phyloP scores from a whole-genome alignment of 257 asterid species.

The Oldenlandia corymbosa region DNA sequence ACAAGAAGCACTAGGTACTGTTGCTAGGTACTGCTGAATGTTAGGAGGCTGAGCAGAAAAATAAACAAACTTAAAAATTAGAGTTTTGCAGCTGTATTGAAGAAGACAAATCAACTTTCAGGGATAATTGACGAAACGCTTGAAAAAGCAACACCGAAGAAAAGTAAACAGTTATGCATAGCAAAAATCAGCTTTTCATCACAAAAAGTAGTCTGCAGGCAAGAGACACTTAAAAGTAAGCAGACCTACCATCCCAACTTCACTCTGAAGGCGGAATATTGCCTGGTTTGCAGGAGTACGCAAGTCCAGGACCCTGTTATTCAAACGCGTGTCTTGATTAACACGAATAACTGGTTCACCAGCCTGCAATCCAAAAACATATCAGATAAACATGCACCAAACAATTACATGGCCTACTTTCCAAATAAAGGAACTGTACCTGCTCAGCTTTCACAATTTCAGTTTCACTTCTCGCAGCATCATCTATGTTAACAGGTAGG shows the following conservation, averaged over 20 bases:
- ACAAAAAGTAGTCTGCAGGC: no score
- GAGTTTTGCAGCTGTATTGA: no score
- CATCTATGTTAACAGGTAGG: conserved; percentile 66
- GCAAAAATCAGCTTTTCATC: no score
- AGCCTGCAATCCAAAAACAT: conserved; percentile 49
- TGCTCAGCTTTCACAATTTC: conserved; percentile 63
- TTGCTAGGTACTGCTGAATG: no score
- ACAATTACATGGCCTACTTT: not conserved
- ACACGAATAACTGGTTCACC: conserved; percentile 84
- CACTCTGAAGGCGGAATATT: conserved; percentile 63
- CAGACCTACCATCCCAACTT: conserved; percentile 63
- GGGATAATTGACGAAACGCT: no score
- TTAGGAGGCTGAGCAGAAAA: no score
- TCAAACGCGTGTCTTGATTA: conserved; percentile 89
- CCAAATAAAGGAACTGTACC: conserved; percentile 28
- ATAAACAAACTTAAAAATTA: no score
- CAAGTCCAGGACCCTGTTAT: conserved; percentile 67
- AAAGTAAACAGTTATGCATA: no score
- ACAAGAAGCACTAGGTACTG: not conserved
- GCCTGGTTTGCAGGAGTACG: conserved; percentile 93
- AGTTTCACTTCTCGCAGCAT: conserved; percentile 73
- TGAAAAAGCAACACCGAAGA: no score
- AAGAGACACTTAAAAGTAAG: no score
- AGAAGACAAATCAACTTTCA: no score
- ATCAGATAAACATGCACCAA: not conserved